Evolutionary conservation across 495 filamentous ascomycete genomes (phyloP).

Genomic region (Bathelium albidoporum): DNA sequence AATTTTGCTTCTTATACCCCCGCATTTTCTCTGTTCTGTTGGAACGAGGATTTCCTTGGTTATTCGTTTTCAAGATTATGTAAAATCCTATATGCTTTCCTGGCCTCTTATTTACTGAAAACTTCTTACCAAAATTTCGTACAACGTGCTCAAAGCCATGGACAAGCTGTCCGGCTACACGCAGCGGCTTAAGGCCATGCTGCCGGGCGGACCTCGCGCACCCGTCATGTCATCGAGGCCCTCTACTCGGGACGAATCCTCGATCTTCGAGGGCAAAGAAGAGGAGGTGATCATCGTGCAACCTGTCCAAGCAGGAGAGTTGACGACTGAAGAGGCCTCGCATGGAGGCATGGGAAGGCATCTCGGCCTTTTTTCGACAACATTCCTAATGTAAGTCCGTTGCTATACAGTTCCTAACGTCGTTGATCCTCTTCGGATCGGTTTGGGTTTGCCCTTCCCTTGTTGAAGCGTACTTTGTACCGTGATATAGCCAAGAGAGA

Average conservation of each 20-base stretch:
- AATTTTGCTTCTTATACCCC: constrained; percentile 4
- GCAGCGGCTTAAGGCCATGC: constrained; percentile 2
- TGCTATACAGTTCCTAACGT: too few species aligned
- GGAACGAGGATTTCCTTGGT: not conserved
- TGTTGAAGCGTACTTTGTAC: too few species aligned
- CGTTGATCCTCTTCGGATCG: too few species aligned
- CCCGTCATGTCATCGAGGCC: not conserved
- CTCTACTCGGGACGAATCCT: not conserved
- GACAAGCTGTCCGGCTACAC: not conserved
- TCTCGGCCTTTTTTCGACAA: not conserved
- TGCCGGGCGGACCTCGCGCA: not conserved
- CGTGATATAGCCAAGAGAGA: too few species aligned
- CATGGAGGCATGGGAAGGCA: not conserved
- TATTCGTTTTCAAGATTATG: not conserved
- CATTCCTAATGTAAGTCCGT: constrained; percentile 1
- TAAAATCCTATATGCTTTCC: not conserved
- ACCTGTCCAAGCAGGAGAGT: not conserved
- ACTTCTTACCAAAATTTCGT: not conserved
- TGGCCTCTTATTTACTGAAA: not conserved
- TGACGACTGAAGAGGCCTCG: not conserved
- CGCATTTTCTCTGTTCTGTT: not conserved
- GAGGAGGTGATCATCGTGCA: not conserved
- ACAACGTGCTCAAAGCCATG: not conserved
- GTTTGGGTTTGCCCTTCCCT: too few species aligned
- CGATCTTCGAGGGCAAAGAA: not conserved